Base-by-base conservation (phyloP, 805 yeast species). In the Lipomyces yamanashiensis region DNA sequence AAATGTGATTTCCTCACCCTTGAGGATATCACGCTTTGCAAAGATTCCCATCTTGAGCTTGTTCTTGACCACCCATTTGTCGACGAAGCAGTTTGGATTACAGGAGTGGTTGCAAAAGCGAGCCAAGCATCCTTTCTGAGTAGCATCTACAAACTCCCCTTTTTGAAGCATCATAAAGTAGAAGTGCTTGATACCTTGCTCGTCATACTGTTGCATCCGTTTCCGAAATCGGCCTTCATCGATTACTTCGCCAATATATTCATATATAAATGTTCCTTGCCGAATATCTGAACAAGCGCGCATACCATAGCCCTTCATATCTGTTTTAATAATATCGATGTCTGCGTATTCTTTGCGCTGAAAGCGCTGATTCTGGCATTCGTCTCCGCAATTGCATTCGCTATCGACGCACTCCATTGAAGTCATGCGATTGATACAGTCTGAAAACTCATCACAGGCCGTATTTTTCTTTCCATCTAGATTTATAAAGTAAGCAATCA, bases 51-150 rank as follows among this genome's bases (percentile, higher is more conserved):
- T 95, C 68, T 91, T 82, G 62, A 91, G 80, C 74, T 90, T 88
- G 64, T 89, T 90, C 36, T 92, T 92, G 13, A 93, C 98, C 17
- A 92, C 95, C 99, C 99, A 93, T 78, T 93, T 93, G 75, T 93
- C 97, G 49, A 93, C 97, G 71, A 84, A 90, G 23, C 96, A 93
- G 75, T 95, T 95, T 12, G 99, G 99, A 71, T 85, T 87, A 76
- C 99, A 93, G 21, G 97, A 90, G 77, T 93, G 99, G 76, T 93
- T 93, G 74, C 95, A 89, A 77, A 92, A 95, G 62, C 99, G 81
- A 1, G 96, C 97, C 61, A 93, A 76, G 19, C 91, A 85, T 7
- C 98, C 99, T 77, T 85, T 88, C 54, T 82, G 82, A 1, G 98
- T 93, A 54, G 99, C 99, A 76, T 93, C 99, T 63, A 93, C 90